These are phyloP conservation scores for Scheffersomyces stipitis DNA, from an alignment of 805 yeast species.

Conservation along the genomic window DNA sequence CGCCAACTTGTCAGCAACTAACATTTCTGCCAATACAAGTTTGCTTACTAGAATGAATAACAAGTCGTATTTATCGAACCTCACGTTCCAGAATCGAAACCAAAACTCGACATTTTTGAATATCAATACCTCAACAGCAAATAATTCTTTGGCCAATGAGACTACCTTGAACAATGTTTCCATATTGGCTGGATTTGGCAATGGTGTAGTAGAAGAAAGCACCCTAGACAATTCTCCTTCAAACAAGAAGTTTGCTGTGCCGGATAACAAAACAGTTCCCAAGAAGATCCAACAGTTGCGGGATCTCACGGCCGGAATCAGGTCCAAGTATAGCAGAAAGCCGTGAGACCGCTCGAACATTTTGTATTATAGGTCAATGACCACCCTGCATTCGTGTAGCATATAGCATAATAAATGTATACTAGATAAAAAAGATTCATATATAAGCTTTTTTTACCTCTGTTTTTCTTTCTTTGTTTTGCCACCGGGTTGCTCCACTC, in stretches of 20 bases:
- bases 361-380: too few relatives aligned
- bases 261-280: conserved; percentile 14
- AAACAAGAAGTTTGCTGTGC: neutral
- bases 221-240: conserved; percentile 34
- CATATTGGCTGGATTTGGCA: conserved; percentile 33
- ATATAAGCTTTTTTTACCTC: too few relatives aligned
- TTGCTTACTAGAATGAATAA: conserved; percentile 2
- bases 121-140: conserved; percentile 8
- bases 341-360: too few relatives aligned
- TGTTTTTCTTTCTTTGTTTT: too few relatives aligned
- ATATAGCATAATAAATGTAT: too few relatives aligned
- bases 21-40: neutral
- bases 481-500: too few relatives aligned
- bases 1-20: neutral
- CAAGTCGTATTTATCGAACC: conserved; percentile 10
- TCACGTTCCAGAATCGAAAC: conserved; percentile 10
- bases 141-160: conserved; percentile 4
- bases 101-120: conserved; percentile 18
- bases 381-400: too few relatives aligned
- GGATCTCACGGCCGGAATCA: conserved; percentile 19
- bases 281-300: conserved; percentile 22
- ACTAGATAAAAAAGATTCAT: too few relatives aligned
- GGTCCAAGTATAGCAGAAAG: conserved; percentile 8
- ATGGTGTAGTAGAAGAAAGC: conserved; percentile 38
- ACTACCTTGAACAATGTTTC: conserved; percentile 25